Evolutionary conservation across 441 rosid species (phyloP).

Genomic region (Gossypium gossypioides): DNA sequence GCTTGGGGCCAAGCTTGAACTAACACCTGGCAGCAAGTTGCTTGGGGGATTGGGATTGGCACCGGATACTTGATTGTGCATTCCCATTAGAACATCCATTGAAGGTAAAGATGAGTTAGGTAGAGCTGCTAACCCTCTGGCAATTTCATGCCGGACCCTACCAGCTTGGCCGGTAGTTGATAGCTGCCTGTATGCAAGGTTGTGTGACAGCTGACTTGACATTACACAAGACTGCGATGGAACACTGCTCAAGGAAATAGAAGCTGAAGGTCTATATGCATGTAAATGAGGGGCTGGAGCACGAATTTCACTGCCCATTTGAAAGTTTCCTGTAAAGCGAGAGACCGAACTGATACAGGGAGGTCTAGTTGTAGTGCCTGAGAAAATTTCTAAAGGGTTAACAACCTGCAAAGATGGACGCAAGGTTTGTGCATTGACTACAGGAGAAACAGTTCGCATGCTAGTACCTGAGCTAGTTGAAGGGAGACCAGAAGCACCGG

Average conservation of each 20-base stretch:
- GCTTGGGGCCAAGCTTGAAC: not conserved
- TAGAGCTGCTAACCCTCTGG: not conserved
- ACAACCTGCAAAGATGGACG: slow-evolving; percentile 21
- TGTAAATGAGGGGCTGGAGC: slow-evolving; percentile 55
- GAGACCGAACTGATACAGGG: slow-evolving; percentile 33
- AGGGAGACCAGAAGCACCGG: not conserved
- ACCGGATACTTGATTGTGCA: slow-evolving; percentile 8
- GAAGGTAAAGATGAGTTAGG: slow-evolving; percentile 7
- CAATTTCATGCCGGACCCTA: not conserved
- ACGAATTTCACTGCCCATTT: slow-evolving; percentile 34
- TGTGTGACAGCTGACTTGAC: slow-evolving; percentile 19
- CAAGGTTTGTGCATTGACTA: slow-evolving; percentile 5
- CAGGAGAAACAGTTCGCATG: slow-evolving; percentile 14
- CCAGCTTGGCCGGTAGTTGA: slow-evolving; percentile 15
- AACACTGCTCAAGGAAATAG: slow-evolving; percentile 16
- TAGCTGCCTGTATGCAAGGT: slow-evolving; percentile 11
- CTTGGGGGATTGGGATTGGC: slow-evolving; percentile 15
- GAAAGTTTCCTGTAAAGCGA: slow-evolving; percentile 32
- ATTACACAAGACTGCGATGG: slow-evolving; percentile 15
- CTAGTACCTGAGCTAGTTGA: slow-evolving; percentile 15
- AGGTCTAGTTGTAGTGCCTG: slow-evolving; percentile 34
- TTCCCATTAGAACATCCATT: slow-evolving; percentile 22
- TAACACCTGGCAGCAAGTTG: slow-evolving; percentile 16
- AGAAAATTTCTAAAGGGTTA: slow-evolving; percentile 18
- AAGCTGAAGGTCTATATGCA: slow-evolving; percentile 36